Evolutionary conservation across 2,329 filamentous ascomycete species (phyloP).

Genomic region (Fusarium coicis): DNA sequence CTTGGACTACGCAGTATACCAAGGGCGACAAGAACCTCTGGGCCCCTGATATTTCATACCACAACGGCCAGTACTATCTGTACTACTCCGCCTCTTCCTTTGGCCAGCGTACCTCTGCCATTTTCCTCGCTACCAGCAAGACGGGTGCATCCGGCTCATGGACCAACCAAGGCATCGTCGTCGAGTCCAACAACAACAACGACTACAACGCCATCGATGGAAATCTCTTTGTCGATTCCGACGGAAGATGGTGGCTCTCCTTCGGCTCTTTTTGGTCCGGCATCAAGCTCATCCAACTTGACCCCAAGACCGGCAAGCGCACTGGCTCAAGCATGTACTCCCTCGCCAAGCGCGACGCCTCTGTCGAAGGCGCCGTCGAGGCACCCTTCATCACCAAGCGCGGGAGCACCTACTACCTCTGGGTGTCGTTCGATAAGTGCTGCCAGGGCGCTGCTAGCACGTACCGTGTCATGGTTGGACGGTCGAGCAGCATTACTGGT

Average conservation of each 20-base stretch:
- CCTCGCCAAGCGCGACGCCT: conserved; percentile 37
- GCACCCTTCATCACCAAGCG: conserved; percentile 45
- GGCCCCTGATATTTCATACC: conserved; percentile 66
- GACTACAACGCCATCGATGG: conserved; percentile 47
- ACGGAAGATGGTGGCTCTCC: conserved; percentile 47
- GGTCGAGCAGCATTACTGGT: conserved; percentile 44
- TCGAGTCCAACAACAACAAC: conserved; percentile 38
- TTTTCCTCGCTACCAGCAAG: conserved; percentile 47
- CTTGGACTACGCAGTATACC: conserved; percentile 48
- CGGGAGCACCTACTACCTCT: conserved; percentile 49
- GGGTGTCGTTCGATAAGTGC: conserved; percentile 48
- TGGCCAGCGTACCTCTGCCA: conserved; percentile 43
- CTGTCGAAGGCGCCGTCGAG: conserved; percentile 41
- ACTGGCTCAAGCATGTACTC: conserved; percentile 36
- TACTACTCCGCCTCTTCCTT: conserved; percentile 50
- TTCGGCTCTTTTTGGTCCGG: conserved; percentile 49
- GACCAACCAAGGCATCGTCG: conserved; percentile 45
- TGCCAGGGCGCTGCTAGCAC: conserved; percentile 46
- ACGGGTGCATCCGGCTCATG: conserved; percentile 46
- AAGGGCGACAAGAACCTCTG: conserved; percentile 47
- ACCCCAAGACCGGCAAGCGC: conserved; percentile 43
- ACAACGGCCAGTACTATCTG: conserved; percentile 46
- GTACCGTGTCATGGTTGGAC: conserved; percentile 49
- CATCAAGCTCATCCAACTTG: conserved; percentile 45
- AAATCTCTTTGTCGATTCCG: conserved; percentile 44